Evolutionary conservation across 2,329 filamentous ascomycete genomes (phyloP), one percentile per base, ranked within the genome.

Genomic region (Geosmithia morbida): DNA sequence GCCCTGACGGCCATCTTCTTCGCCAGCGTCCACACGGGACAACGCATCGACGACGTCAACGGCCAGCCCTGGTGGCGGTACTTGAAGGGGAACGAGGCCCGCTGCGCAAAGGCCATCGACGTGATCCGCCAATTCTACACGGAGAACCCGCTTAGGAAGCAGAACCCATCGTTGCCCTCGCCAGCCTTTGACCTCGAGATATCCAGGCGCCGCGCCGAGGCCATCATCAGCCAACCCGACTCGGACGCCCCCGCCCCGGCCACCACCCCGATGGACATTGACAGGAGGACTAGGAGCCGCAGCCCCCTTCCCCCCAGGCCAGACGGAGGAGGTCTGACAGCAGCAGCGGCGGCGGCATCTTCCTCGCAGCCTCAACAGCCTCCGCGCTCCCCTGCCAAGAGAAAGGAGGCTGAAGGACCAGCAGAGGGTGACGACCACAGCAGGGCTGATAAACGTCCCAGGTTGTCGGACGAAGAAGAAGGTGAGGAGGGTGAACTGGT

Each of bases 1-100:
- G 88, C 90, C 16, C 84, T 90, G 30, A 83, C 81, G 22, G 83
- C 88, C 17, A 76, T 98, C 22, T 96, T 94, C 65, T 92, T 90
- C 50, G 87, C 86, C 6, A 85, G 86, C 49, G 79, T 81, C 42
- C 82, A 88, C 56, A 84, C 80, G 30, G 73, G 78, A 37, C 73
- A 87, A 33, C 75, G 73, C n/a, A 81, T 97, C 48, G 83, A 87
- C 53, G 86, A 94, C 55, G 70, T 83, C 41, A 68, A 81, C 46
- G 86, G 85, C 39, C 74, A 79, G 55, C 75, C 89, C 0, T 98
- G 92, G 92, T 98, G 90, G 90, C 81, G 81, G 50, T 74, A 78
- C 48, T 67, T 95, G 46, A 77, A 79, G 33, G 85, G 88, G 37
- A 76, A 81, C 52, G 72, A 90, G 53, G 69, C 72, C 19, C 78